phyloP scores from a whole-genome alignment of 306 rosid species.

The Phaseolus lunatus region DNA sequence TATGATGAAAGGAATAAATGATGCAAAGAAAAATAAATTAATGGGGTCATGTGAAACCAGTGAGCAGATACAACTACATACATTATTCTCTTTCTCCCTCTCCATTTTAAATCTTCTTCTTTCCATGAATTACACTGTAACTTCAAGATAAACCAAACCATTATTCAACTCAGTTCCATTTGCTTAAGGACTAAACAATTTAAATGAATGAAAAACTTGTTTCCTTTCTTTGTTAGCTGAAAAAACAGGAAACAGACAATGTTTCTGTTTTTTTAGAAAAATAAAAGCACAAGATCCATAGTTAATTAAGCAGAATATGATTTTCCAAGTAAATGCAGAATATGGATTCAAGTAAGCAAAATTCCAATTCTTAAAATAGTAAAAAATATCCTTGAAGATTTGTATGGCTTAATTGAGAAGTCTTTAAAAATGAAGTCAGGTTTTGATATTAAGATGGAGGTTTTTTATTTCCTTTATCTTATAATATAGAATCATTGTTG shows the following conservation, averaged over 20 bases:
- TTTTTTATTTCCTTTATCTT: neutral
- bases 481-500: neutral
- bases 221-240: too few species aligned
- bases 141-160: neutral
- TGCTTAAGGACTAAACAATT: neutral
- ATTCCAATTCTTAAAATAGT: too few species aligned
- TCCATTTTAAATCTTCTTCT: neutral
- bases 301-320: neutral
- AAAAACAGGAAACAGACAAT: neutral
- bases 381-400: too few species aligned
- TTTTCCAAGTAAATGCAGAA: too few species aligned
- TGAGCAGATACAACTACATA: neutral
- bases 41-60: slow-evolving; percentile 34
- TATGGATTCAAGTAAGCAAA: neutral
- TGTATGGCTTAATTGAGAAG: neutral
- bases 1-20: neutral
- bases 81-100: neutral
- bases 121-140: too few species aligned
- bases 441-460: neutral
- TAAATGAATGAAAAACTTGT: neutral
- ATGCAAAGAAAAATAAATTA: neutral
- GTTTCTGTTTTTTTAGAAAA: too few species aligned
- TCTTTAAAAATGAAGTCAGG: neutral
- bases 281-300: neutral
- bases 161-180: neutral